Base-by-base conservation (phyloP, 805 yeast genomes). In the Wickerhamomyces hampshirensis region DNA sequence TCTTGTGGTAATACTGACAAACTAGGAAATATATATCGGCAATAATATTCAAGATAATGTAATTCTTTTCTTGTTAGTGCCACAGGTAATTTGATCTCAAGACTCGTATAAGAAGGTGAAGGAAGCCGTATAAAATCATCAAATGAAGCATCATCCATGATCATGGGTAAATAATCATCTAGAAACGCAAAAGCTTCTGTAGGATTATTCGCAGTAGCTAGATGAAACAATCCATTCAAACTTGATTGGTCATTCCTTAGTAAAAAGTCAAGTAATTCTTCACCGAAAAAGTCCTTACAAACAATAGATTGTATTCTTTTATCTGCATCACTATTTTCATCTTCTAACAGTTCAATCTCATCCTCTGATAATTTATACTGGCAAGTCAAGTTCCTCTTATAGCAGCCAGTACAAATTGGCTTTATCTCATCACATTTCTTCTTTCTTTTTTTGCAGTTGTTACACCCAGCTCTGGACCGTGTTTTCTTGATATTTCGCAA, bases 371-470 rank as follows among this genome's bases (percentile, higher is more conserved):
- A n/a, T n/a, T 26, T 34, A 32, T 48, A 50, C 19, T 48, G 40
- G 44, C 72, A 67, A 23, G 42, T 49, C 3, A 53, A 28, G 10
- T 49, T 46, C 33, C 56, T 53, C 37, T 55, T 58, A 24, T 40
- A 28, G 35, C 77, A 71, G n/a, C 60, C 48, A 1, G 70, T 65
- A 47, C 77, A 71, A 4, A 60, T 53, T 1, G 77, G 77, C 37
- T 60, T 63, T 7, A 44, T 48, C 46, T 71, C 71, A 50, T 71
- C 75, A 51, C 77, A 71, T 38, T 70, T 71, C 50, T 70, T 71
- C 58, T 69, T 71, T 44, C 66, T 57, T 40, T 53, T 56, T 33
- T 69, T 57, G 44, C 77, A 71, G 34, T 53, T 55, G 6, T 52
- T 30, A 38, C 73, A 69, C 0, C 73, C 73, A 15, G 43, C 39